Base-by-base conservation (phyloP, 2,329 filamentous ascomycete species). In the Exophiala phaeomuriformis region DNA sequence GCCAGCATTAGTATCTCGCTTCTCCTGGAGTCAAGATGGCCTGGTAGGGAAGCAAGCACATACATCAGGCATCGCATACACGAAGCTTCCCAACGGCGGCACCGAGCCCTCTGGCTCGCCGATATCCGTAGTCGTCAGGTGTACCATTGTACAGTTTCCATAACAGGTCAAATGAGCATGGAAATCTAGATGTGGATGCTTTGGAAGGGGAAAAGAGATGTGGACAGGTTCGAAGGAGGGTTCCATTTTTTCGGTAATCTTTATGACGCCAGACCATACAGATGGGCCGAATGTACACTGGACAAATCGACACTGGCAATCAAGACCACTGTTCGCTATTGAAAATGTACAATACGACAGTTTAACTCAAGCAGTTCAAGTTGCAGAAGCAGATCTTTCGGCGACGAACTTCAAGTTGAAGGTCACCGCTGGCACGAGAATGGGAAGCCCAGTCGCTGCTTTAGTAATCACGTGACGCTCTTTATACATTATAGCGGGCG, bases 11-110 rank as follows among this genome's bases (percentile, higher is more conserved):
- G 64, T 60, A 37, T 9, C 4, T 27, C 57, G 9, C 8, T 12
- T 50, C 46, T n/a, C 9, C 37, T 4, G 3, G 29, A 12, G 28
- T 29, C 28, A 10, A 29, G 30, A 35, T 8, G 44, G 32, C 3
- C 9, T 42, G 33, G 7, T 27, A 12, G 10, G 33, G 10, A 46
- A 4, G n/a, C 46, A 29, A 27, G 46, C 47, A 67, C 75, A 64
- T 74, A 95, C 93, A 72, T 95, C 86, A 10, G 93, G 91, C 68
- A 98, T 81, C 2, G 90, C 88, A 67, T 95, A 97, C 43, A 97
- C 88, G 66, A 97, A 91, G 47, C 89, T 95, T 2, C 93, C 91
- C 70, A 97, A 78, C 47, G 79, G 73, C 39, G 79, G 72, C 32
- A 67, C 64, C 47, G 64, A 64, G 7, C 65, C 65, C 0, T 65